phyloP scores from a whole-genome alignment of 768 basidiomycete genomes.

The Suillus americanus region DNA sequence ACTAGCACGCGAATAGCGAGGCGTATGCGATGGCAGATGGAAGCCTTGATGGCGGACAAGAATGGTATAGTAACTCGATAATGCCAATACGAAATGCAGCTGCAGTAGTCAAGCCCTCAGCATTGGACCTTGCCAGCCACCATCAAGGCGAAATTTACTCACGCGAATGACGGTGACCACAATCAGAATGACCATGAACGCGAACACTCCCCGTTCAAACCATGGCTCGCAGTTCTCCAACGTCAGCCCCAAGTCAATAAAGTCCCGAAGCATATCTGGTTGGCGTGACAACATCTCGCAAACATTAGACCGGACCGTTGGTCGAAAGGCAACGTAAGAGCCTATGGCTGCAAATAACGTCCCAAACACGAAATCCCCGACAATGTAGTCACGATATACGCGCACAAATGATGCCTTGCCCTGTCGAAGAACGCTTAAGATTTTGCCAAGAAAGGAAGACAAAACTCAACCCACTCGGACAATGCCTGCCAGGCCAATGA shows the following conservation, averaged over 20 bases:
- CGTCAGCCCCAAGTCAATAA: conserved; percentile 71
- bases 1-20: conserved; percentile 17
- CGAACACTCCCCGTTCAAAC: conserved; percentile 67
- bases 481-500: conserved; percentile 68
- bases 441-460: background rate
- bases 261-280: conserved; percentile 69
- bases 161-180: conserved; percentile 68
- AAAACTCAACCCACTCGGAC: conserved; percentile 50
- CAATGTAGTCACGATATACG: conserved; percentile 80
- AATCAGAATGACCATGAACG: conserved; percentile 55
- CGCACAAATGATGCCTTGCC: conserved; percentile 64
- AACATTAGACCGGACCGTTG: conserved; percentile 53
- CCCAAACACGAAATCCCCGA: conserved; percentile 75
- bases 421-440: conserved; percentile 33
- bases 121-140: background rate
- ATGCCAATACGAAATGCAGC: conserved; percentile 76
- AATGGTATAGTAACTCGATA: conserved; percentile 63
- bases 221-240: conserved; percentile 81
- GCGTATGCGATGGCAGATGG: conserved; percentile 16
- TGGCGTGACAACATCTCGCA: conserved; percentile 78
- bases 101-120: conserved; percentile 24
- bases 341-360: conserved; percentile 55
- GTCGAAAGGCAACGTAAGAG: conserved; percentile 58
- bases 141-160: conserved; percentile 27
- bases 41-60: conserved; percentile 44